A percentile compares a stretch with the other conserved stretches of the same genome.
phyloP scores from a whole-genome alignment of 2,329 filamentous ascomycete species.

The Didymella glomerata region DNA sequence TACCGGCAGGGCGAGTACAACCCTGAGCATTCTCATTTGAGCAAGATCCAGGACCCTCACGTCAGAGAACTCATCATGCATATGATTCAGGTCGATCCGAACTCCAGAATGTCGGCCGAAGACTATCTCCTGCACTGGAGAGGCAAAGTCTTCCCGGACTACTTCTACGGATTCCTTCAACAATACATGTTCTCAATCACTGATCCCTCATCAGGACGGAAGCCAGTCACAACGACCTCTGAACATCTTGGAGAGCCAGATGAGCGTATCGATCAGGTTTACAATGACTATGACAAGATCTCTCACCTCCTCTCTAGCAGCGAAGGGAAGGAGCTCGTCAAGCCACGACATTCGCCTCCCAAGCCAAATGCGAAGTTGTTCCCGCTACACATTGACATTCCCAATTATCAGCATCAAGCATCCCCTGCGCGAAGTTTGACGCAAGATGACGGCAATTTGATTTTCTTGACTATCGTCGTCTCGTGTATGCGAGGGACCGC shows the following conservation, averaged over 20 bases:
- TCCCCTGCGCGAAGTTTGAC: slow-evolving; percentile 68
- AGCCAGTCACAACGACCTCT: slow-evolving; percentile 70
- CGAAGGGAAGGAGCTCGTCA: slow-evolving; percentile 56
- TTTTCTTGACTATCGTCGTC: slow-evolving; percentile 89
- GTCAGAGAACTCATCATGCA: slow-evolving; percentile 88
- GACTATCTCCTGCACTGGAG: slow-evolving; percentile 95
- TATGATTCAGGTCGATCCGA: slow-evolving; percentile 95
- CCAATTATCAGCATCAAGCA: slow-evolving; percentile 79
- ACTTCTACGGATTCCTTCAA: slow-evolving; percentile 97
- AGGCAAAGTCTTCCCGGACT: slow-evolving; percentile 89
- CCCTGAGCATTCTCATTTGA: slow-evolving; percentile 79
- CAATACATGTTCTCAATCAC: slow-evolving; percentile 98
- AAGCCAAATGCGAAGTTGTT: slow-evolving; percentile 68
- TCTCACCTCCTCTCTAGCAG: slow-evolving; percentile 88
- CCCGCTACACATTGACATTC: slow-evolving; percentile 84
- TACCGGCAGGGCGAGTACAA: slow-evolving; percentile 94
- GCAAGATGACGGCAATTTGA: slow-evolving; percentile 86
- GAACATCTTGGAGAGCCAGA: slow-evolving; percentile 86
- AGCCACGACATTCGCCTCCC: slow-evolving; percentile 41
- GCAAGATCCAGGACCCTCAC: slow-evolving; percentile 85
- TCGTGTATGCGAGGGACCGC: slow-evolving; percentile 90
- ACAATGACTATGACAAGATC: slow-evolving; percentile 96
- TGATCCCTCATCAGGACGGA: slow-evolving; percentile 82
- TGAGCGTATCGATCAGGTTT: slow-evolving; percentile 92
- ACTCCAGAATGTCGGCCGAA: slow-evolving; percentile 90